These are phyloP conservation scores for Triticum timopheevii DNA, from an alignment of 176 grass and related monocot species.

Conservation along the genomic window DNA sequence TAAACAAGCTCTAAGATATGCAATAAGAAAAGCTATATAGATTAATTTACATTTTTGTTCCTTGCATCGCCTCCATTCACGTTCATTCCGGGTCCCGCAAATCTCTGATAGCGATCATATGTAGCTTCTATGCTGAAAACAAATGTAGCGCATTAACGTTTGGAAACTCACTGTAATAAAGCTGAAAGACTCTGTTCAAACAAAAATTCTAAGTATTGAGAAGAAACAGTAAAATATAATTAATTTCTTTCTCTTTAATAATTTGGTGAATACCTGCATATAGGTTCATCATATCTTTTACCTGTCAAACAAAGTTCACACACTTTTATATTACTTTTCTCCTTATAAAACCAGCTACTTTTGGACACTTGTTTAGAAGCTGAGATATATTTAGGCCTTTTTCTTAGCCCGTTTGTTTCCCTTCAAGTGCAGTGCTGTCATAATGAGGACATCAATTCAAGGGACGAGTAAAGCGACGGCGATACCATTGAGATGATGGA, in stretches of 20 bases:
- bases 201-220: background rate
- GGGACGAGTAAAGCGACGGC: too few species aligned
- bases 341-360: background rate
- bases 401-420: background rate
- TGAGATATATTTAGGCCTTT: background rate
- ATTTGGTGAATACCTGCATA: background rate
- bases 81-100: constrained; percentile 15
- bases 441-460: background rate
- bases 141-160: background rate
- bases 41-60: constrained; percentile 40
- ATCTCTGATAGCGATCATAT: constrained; percentile 46
- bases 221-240: background rate
- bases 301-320: background rate
- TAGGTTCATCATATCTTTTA: background rate
- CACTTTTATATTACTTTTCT: background rate
- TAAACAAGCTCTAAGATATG: constrained; percentile 16
- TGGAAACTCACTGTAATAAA: background rate
- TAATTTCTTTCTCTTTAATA: background rate
- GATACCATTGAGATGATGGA: too few species aligned
- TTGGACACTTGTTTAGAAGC: background rate
- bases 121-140: constrained; percentile 54
- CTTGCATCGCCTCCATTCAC: constrained; percentile 21
- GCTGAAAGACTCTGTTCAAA: background rate
- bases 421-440: background rate
- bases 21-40: background rate